Base-by-base conservation (phyloP, 2,329 filamentous ascomycete genomes). In the Epichloe uncinata region DNA sequence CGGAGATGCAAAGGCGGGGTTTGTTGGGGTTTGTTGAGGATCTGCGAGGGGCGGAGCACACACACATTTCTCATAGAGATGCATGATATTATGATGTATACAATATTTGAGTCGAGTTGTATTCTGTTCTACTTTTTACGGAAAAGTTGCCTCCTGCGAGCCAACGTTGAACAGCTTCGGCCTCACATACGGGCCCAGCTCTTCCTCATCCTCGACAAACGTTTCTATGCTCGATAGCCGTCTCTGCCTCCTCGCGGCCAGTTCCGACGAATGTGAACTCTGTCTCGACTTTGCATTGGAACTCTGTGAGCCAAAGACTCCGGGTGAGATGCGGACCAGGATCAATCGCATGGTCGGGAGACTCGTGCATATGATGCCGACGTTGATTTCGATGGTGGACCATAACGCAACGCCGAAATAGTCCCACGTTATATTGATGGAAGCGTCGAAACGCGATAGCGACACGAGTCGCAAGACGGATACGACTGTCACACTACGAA, bases 311-410 rank as follows among this genome's bases (percentile, higher is more conserved):
- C 46, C 42, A 26, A 48, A 51, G 2, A 43, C 36, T 15, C 20
- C 34, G 8, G 50, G 50, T 26, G 50, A 48, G 15, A 51, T 40
- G 33, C 45, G 45, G 18, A 52, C 26, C 11, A 52, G 34, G 13
- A 64, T 53, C 47, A 58, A 49, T 13, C 58, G 55, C 22, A 64
- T 37, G 2, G 61, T 57, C 6, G 63, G 62, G 50, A 64, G 56
- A 52, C 60, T 63, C 12, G 57, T 58, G 53, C 62, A 61, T 15
- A 66, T 63, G 45, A 63, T 56, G 52, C 58, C 60, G 42, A 62
- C 54, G 50, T 61, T 60, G 46, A 64, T 58, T 47, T 66, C 62
- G 26, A 65, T 54, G 9, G 55, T 58, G 5, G 61, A 62, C 61
- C 60, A 64, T n/a, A 52, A 47, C 4, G 54, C 53, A 3, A 59